Evolutionary conservation across 345 rosid genomes (phyloP).

Genomic region (Syzygium aqueum): DNA sequence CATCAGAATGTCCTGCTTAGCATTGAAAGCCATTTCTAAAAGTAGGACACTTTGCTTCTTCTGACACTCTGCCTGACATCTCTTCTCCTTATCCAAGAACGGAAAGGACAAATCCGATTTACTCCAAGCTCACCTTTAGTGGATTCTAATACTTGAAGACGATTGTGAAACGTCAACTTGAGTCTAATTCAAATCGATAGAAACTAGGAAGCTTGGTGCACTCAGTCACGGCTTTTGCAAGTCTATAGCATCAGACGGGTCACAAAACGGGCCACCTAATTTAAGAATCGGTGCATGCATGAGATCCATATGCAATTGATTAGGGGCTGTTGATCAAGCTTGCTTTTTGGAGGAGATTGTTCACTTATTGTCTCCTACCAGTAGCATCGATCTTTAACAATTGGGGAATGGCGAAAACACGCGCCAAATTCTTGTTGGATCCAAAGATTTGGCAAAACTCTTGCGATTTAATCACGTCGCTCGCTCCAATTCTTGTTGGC

Average conservation of each 20-base stretch:
- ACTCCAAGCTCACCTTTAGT: not conserved
- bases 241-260: too few species aligned
- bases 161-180: not conserved
- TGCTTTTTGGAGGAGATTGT: not conserved
- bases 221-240: too few species aligned
- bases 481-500: not conserved
- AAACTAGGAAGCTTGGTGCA: not conserved
- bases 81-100: not conserved
- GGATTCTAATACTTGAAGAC: not conserved
- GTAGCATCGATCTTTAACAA: not conserved
- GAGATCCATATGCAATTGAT: not conserved
- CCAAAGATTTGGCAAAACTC: not conserved
- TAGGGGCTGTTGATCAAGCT: not conserved
- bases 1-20: not conserved
- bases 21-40: not conserved
- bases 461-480: not conserved
- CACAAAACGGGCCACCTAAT: too few species aligned
- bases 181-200: not conserved
- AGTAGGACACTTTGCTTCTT: not conserved
- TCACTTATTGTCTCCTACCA: not conserved
- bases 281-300: not conserved
- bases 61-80: not conserved
- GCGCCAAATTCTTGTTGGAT: not conserved
- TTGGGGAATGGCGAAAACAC: not conserved
- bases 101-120: not conserved